phyloP scores from a whole-genome alignment of 768 basidiomycete species.

The Russula virescens region DNA sequence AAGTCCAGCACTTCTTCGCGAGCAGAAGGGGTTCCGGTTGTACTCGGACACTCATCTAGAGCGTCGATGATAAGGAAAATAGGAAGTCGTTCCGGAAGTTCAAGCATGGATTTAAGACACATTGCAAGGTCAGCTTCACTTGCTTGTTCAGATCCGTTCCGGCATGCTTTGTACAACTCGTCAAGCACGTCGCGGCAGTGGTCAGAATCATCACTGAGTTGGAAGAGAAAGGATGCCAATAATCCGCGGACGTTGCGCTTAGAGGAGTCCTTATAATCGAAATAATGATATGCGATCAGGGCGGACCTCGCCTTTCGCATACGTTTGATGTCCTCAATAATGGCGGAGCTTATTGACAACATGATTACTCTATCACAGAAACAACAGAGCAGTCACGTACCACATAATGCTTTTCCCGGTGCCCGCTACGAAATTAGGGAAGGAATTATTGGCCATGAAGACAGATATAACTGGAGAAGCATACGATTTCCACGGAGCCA shows the following conservation, averaged over 20 bases:
- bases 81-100: neutral
- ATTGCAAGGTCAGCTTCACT: neutral
- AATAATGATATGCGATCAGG: neutral
- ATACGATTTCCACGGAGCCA: neutral
- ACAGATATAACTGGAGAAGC: neutral
- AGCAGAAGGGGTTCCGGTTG: neutral
- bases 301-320: neutral
- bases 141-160: neutral
- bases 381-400: neutral
- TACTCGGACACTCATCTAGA: neutral
- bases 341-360: neutral
- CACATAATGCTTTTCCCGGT: neutral
- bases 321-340: neutral
- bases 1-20: neutral
- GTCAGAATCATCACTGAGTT: neutral
- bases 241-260: neutral
- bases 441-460: neutral
- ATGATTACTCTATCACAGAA: neutral
- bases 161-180: neutral
- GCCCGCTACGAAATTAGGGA: neutral
- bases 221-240: neutral
- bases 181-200: neutral
- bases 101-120: neutral
- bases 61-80: neutral
- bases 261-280: neutral